Evolutionary conservation across 2,329 filamentous ascomycete genomes (phyloP), one percentile per base, ranked within the genome.

Genomic region (Neofusicoccum laricinum): DNA sequence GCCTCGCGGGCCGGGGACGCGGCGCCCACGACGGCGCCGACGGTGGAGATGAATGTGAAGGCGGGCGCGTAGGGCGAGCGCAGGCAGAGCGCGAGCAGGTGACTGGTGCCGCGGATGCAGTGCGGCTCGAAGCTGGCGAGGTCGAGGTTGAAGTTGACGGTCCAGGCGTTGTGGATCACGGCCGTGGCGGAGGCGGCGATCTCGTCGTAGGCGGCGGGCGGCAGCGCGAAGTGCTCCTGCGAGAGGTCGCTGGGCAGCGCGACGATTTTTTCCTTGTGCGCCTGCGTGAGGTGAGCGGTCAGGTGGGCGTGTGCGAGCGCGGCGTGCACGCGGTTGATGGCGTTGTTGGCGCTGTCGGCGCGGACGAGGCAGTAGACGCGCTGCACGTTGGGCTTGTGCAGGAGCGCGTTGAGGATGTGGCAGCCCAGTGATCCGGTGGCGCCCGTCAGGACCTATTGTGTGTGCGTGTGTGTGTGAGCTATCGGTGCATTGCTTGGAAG

Each of bases 371-470:
- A 84, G 74, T 83, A 84, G 2, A 86, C 75, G 11, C 74, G 75
- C 10, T 67, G 43, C 15, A 75, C 71, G 40, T 71, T 64, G 25
- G 65, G 21, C 1, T 67, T 68, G 19, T 49, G 65, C 10, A 70
- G 65, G 8, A 76, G 63, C 19, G 73, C 68, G 14, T 69, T 65
- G 2, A 85, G 77, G 1, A 87, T 77, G 67, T 88, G 85, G 0
- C 83, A 78, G 0, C 88, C 88, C 0, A 90, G 77, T 2, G 86
- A 87, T 0, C 88, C 88, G 0, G 88, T 89, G 0, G 84, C 82
- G 1, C 88, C 88, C 0, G 87, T 90, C 2, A 90, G 72, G 2
- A 86, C 74, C 71, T 78, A 30, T 30, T 30, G 25, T 6, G 25
- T 6, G 25, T 30, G 25, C 7, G 25, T 6, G 25, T 6, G 25